A percentile compares a stretch with the other conserved stretches of the same genome.
Conservation (phyloP, 345 rosid genomes). For the Crucihimalaya himalaica region DNA sequence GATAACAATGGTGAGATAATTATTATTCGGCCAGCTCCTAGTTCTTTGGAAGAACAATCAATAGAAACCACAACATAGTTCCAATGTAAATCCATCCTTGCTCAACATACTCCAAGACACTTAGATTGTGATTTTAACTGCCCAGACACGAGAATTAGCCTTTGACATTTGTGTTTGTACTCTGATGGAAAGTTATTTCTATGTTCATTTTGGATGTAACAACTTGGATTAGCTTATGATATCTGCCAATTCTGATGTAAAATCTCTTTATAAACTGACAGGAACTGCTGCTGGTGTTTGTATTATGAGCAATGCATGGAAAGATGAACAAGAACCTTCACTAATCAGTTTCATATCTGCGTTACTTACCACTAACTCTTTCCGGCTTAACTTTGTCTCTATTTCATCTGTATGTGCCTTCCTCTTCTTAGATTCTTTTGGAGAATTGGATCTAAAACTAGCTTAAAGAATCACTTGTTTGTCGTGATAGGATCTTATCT, state of each 20-base stretch:
- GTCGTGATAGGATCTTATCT: constrained; percentile 69
- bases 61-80: no score
- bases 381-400: constrained; percentile 79
- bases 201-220: no score
- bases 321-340: constrained; percentile 60
- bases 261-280: background rate
- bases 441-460: background rate
- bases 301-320: constrained; percentile 83
- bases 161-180: no score
- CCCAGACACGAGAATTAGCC: no score
- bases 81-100: no score
- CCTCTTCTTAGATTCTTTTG: background rate
- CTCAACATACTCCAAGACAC: background rate
- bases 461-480: constrained; percentile 20
- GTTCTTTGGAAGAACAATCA: no score
- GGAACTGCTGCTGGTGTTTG: constrained; percentile 63
- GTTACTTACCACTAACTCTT: constrained; percentile 69
- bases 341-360: constrained; percentile 72
- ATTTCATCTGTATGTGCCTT: constrained; percentile 66
- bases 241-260: background rate
- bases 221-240: background rate
- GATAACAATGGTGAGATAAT: no score
- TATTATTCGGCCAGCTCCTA: no score
- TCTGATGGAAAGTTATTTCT: no score
- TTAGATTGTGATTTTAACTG: background rate